phyloP scores from a whole-genome alignment of 1,284 basidiomycete species.

The Hypsizygus ulmarius region DNA sequence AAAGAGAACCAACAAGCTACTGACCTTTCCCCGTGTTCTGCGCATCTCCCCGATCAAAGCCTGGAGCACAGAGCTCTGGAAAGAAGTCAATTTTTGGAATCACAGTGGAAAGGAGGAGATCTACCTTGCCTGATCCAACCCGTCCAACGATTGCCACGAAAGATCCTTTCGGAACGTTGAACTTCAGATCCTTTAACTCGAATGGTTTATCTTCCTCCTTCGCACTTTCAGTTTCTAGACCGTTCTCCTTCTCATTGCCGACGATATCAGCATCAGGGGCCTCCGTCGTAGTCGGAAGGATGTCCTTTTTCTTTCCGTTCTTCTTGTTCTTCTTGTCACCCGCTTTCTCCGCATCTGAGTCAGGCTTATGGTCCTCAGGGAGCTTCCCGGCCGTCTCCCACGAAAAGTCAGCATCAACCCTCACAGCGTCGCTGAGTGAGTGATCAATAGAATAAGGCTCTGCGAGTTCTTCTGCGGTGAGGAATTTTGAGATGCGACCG shows the following conservation, averaged over 20 bases:
- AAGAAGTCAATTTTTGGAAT: not conserved
- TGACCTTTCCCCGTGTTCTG: slow-evolving; percentile 52
- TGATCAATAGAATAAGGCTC: slow-evolving; percentile 50
- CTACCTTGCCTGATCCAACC: slow-evolving; percentile 71
- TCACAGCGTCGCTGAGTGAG: slow-evolving; percentile 45
- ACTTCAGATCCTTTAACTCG: slow-evolving; percentile 52
- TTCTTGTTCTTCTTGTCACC: slow-evolving; percentile 20
- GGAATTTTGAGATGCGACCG: slow-evolving; percentile 54
- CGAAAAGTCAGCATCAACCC: slow-evolving; percentile 63
- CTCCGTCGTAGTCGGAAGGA: slow-evolving; percentile 12
- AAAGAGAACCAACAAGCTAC: not conserved
- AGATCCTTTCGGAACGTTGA: slow-evolving; percentile 58
- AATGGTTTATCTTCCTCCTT: slow-evolving; percentile 56
- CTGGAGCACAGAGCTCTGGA: slow-evolving; percentile 62
- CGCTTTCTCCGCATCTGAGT: slow-evolving; percentile 26
- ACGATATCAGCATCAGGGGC: slow-evolving; percentile 10
- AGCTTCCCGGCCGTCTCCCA: slow-evolving; percentile 57
- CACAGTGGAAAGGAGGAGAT: slow-evolving; percentile 10
- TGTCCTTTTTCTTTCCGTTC: slow-evolving; percentile 8
- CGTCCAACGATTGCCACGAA: slow-evolving; percentile 74
- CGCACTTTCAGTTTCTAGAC: slow-evolving; percentile 13
- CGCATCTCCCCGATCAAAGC: slow-evolving; percentile 81
- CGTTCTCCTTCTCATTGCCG: slow-evolving; percentile 7
- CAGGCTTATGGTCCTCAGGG: slow-evolving; percentile 17
- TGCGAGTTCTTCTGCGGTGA: slow-evolving; percentile 63